Conservation (phyloP, 139 green algal species). For the Coelastrella sp. region DNA sequence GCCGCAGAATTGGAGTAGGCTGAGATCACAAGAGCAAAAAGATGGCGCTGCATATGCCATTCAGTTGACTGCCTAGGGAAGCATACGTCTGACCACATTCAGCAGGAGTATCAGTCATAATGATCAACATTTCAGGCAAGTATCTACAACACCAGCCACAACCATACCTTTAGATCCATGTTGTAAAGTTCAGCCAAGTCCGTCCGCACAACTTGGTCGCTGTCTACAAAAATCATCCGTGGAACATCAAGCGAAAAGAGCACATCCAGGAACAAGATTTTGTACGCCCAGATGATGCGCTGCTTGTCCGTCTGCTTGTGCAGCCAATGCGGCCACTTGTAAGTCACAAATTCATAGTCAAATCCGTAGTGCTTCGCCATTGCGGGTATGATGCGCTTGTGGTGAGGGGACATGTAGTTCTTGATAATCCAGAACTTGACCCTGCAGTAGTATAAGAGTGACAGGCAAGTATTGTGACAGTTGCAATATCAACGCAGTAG, state of each 20-base stretch:
- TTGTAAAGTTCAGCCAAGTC: conserved; percentile 94
- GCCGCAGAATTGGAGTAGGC: too few relatives aligned
- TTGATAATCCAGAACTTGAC: conserved; percentile 99
- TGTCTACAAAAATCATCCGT: conserved; percentile 97
- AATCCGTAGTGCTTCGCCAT: conserved; percentile 93
- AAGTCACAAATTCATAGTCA: conserved; percentile 97
- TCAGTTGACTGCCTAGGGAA: too few relatives aligned
- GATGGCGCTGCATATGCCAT: too few relatives aligned
- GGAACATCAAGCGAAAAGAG: conserved; percentile 94
- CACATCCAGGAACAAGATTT: conserved; percentile 99
- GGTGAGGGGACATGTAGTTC: conserved; percentile 97
- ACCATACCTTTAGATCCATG: conserved; percentile 87
- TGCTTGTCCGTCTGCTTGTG: conserved; percentile 95
- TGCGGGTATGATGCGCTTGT: conserved; percentile 83
- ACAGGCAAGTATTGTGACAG: too few relatives aligned
- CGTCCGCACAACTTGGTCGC: conserved; percentile 94
- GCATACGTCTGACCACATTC: too few relatives aligned
- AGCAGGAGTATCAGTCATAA: too few relatives aligned
- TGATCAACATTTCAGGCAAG: too few relatives aligned
- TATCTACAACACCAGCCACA: too few relatives aligned
- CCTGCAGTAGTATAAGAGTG: conserved; percentile 38
- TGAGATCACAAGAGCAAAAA: too few relatives aligned
- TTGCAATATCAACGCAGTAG: too few relatives aligned
- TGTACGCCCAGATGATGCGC: conserved; percentile 91
- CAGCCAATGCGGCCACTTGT: conserved; percentile 98